Conservation (phyloP, 164 flowering plant genomes). For the Aristolochia fimbriata region DNA sequence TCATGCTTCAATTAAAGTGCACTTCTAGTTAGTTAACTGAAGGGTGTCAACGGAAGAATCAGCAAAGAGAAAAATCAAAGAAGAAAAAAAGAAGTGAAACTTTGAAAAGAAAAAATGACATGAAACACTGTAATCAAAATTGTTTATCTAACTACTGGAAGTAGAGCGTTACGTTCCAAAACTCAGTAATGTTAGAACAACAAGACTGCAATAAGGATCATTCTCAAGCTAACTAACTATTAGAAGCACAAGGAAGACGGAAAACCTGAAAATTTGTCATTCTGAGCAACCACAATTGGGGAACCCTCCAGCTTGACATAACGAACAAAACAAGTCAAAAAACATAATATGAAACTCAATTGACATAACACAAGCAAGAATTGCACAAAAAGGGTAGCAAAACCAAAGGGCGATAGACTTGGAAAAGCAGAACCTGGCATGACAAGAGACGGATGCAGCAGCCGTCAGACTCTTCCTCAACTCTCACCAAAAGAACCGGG, state of each 20-base stretch:
- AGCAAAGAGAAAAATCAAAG: no score
- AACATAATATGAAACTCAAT: background rate
- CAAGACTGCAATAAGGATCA: no score
- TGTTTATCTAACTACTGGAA: no score
- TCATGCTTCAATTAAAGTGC: no score
- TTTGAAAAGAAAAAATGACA: no score
- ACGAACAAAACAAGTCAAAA: background rate
- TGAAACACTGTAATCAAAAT: no score
- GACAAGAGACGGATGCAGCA: conserved; percentile 79
- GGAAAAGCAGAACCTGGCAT: conserved; percentile 48
- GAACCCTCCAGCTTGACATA: conserved; percentile 70
- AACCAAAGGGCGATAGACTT: background rate
- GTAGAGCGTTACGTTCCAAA: no score
- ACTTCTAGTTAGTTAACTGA: no score
- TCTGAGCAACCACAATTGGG: conserved; percentile 79
- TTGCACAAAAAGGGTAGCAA: background rate
- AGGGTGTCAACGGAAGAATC: no score
- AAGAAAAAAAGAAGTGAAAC: no score
- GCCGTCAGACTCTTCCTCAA: conserved; percentile 74
- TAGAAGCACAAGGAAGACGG: background rate
- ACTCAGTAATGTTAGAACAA: no score
- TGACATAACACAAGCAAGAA: background rate
- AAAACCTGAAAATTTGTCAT: conserved; percentile 85
- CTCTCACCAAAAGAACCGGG: conserved; percentile 77
- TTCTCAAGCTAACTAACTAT: no score